These are phyloP conservation scores for Pichia sp. DNA, from an alignment of 1,139 yeast genomes.

Conservation along the genomic window DNA sequence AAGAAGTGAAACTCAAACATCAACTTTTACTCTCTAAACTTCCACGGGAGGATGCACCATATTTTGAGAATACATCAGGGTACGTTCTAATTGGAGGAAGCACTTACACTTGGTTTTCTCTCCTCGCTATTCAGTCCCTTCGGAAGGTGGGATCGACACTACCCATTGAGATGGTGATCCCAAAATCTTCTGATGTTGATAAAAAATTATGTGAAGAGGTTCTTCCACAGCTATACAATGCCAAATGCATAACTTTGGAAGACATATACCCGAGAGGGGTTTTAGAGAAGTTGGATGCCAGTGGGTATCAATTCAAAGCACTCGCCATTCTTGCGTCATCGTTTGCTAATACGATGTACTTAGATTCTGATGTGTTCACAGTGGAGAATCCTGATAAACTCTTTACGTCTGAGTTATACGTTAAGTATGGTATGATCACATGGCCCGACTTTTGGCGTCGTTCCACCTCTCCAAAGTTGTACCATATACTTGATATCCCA, in stretches of 20 bases:
- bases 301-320: slow-evolving; percentile 58
- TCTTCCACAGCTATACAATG: slow-evolving; percentile 36
- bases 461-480: slow-evolving; percentile 51
- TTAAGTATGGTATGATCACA: slow-evolving; percentile 34
- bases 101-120: slow-evolving; percentile 44
- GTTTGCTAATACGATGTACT: slow-evolving; percentile 51
- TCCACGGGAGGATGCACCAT: slow-evolving; percentile 20
- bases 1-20: slow-evolving; percentile 21
- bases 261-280: slow-evolving; percentile 20
- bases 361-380: slow-evolving; percentile 66
- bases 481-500: slow-evolving; percentile 43
- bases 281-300: slow-evolving; percentile 25
- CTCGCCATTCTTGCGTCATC: slow-evolving; percentile 53
- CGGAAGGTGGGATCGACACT: slow-evolving; percentile 44
- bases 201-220: slow-evolving; percentile 37
- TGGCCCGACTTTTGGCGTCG: slow-evolving; percentile 77
- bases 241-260: slow-evolving; percentile 32
- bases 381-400: slow-evolving; percentile 47
- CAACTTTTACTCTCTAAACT: slow-evolving; percentile 11
- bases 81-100: slow-evolving; percentile 62
- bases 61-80: slow-evolving; percentile 33
- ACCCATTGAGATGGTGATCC: slow-evolving; percentile 56
- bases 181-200: slow-evolving; percentile 42
- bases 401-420: slow-evolving; percentile 32
- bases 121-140: slow-evolving; percentile 43